These are phyloP conservation scores for Lactarius indigo DNA, from an alignment of 768 basidiomycete species.

Conservation along the genomic window DNA sequence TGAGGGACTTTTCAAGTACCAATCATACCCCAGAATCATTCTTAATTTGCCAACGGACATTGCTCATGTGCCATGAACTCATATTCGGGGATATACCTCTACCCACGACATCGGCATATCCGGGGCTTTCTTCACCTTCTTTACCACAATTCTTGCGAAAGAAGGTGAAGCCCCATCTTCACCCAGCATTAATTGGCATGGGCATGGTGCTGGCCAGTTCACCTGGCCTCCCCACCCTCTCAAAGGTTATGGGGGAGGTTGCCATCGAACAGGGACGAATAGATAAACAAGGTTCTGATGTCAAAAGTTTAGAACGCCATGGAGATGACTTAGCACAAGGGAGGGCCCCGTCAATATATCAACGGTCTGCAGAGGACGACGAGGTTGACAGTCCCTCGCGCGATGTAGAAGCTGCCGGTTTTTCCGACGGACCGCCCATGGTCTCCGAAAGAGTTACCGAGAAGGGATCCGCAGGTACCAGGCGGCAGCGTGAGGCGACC, in stretches of 20 bases:
- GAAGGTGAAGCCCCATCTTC: constrained; percentile 68
- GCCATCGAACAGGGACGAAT: constrained; percentile 86
- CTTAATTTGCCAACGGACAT: constrained; percentile 83
- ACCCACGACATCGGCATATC: constrained; percentile 64
- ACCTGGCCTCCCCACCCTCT: constrained; percentile 72
- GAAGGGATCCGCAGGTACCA: not conserved
- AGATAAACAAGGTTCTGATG: constrained; percentile 53
- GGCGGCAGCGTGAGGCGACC: constrained; percentile 43
- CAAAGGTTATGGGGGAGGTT: constrained; percentile 73
- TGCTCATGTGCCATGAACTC: constrained; percentile 92
- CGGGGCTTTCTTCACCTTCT: constrained; percentile 48
- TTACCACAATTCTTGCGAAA: constrained; percentile 48
- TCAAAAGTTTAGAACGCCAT: constrained; percentile 46
- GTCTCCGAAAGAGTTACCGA: constrained; percentile 24
- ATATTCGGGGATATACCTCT: constrained; percentile 87
- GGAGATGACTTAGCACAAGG: constrained; percentile 41
- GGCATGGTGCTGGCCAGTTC: constrained; percentile 74
- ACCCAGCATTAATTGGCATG: constrained; percentile 81
- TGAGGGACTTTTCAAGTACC: constrained; percentile 67
- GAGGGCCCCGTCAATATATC: constrained; percentile 24
- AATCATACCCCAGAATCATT: constrained; percentile 73
- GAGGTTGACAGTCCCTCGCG: constrained; percentile 40
- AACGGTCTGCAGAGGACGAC: constrained; percentile 36
- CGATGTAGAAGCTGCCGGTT: constrained; percentile 28
- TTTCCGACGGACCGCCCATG: constrained; percentile 18